Evolutionary conservation across 306 rosid genomes (phyloP).

Genomic region (Hippophae gyantsensis): DNA sequence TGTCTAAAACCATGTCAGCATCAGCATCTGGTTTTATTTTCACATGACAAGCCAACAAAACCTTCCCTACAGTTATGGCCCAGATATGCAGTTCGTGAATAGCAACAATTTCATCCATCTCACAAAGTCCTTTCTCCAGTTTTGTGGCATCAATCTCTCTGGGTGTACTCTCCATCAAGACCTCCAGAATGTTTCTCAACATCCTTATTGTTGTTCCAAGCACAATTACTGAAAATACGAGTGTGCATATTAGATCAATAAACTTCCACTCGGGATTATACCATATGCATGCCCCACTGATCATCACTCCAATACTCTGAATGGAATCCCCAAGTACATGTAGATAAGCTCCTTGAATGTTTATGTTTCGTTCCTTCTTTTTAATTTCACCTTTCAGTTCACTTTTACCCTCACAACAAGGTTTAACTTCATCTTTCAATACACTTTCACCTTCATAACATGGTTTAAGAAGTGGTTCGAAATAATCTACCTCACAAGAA

Average conservation of each 20-base stretch:
- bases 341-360: constrained; percentile 52
- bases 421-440: background rate
- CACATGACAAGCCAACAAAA: constrained; percentile 39
- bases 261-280: constrained; percentile 42
- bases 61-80: constrained; percentile 46
- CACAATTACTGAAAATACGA: constrained; percentile 34
- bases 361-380: constrained; percentile 31
- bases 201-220: constrained; percentile 40
- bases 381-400: background rate
- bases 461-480: constrained; percentile 27
- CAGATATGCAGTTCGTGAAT: constrained; percentile 38
- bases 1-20: constrained; percentile 35
- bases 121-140: constrained; percentile 48
- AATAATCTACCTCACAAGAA: constrained; percentile 6
- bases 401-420: no score
- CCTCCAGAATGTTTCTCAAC: constrained; percentile 48
- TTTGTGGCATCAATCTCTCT: constrained; percentile 46
- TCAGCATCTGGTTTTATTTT: constrained; percentile 39
- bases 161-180: constrained; percentile 54
- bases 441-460: constrained; percentile 17
- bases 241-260: constrained; percentile 37
- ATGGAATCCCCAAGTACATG: constrained; percentile 53
- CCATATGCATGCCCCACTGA: constrained; percentile 57
- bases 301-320: constrained; percentile 55
- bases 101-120: constrained; percentile 46